phyloP scores from a whole-genome alignment of 805 yeast genomes.

The Candida vaughaniae region DNA sequence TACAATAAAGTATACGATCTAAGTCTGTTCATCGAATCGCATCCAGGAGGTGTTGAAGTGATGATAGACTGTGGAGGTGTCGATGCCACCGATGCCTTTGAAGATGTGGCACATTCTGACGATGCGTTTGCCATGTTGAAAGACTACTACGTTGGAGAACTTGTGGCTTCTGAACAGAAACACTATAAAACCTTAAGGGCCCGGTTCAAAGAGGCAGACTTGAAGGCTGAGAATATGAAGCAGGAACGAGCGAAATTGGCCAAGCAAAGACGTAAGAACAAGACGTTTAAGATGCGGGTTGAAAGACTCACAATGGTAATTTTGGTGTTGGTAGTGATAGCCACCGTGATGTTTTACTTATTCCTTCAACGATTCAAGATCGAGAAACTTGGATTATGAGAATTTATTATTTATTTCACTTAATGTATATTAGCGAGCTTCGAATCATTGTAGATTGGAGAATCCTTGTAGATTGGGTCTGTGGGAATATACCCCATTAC shows the following conservation, averaged over 20 bases:
- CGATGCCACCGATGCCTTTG: constrained; percentile 71
- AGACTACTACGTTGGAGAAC: constrained; percentile 30
- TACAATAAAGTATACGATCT: constrained; percentile 80
- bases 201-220: constrained; percentile 12
- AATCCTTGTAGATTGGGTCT: no score
- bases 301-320: constrained; percentile 12
- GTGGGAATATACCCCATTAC: no score
- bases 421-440: no score
- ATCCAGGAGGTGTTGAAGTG: constrained; percentile 78
- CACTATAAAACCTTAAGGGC: constrained; percentile 14
- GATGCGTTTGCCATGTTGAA: constrained; percentile 31
- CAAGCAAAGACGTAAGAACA: constrained; percentile 9
- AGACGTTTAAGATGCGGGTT: constrained; percentile 4
- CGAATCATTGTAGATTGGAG: no score
- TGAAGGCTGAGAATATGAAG: constrained; percentile 4
- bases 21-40: constrained; percentile 66
- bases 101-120: constrained; percentile 40
- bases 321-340: constrained; percentile 10
- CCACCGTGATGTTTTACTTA: constrained; percentile 11
- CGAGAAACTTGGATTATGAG: no score
- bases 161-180: constrained; percentile 17
- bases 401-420: no score
- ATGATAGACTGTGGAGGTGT: constrained; percentile 76
- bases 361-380: constrained; percentile 10
- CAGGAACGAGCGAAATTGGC: constrained; percentile 7